Base-by-base conservation (phyloP, 495 filamentous ascomycete genomes). In the Parathielavia appendiculata region DNA sequence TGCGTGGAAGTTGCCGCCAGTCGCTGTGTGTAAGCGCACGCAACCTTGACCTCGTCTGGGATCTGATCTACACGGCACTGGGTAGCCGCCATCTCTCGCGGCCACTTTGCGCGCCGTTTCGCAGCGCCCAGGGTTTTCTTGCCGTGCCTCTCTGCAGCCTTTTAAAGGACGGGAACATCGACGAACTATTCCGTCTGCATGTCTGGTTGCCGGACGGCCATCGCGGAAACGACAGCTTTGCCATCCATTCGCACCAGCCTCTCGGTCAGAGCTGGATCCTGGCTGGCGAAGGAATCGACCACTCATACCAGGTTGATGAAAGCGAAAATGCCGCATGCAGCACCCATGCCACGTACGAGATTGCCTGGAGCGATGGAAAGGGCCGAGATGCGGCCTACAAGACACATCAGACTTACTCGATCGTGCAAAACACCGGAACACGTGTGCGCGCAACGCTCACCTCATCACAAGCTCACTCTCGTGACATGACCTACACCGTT, bases 181-280 rank as follows among this genome's bases (percentile, higher is more conserved):
- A 66, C 12, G 61, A 69, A 34, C 59, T 69, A 8, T 64, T 57
- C 36, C 55, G 66, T 1, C 50, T 69, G 12, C 66, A 69, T 56
- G 61, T 64, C 11, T 69, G 66, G 66, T 30, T 62, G 20, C 58
- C 66, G 4, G 61, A 60, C 34, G 51, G 59, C 8, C 6, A 63
- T 4, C 36, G 66, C 32, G 64, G 66, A 14, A 58, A 45, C 30
- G 50, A 16, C 9, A 46, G 60, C 2, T 41, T 58, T 10, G 49
- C 61, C 6, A 51, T 69, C n/a, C 66, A 66, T 54, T 60, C 64
- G 6, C 66, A 69, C 45, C 66, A 69, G 34, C 40, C 53, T 12
- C 58, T 57, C 23, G 61, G 50, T 0, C 66, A 66, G 36, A 69
- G 66, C 23, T 69, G 66, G 66, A 56, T 69, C 11, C 38, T 69